Evolutionary conservation across 1,284 basidiomycete species (phyloP).

Genomic region (Porodaedalea pini): DNA sequence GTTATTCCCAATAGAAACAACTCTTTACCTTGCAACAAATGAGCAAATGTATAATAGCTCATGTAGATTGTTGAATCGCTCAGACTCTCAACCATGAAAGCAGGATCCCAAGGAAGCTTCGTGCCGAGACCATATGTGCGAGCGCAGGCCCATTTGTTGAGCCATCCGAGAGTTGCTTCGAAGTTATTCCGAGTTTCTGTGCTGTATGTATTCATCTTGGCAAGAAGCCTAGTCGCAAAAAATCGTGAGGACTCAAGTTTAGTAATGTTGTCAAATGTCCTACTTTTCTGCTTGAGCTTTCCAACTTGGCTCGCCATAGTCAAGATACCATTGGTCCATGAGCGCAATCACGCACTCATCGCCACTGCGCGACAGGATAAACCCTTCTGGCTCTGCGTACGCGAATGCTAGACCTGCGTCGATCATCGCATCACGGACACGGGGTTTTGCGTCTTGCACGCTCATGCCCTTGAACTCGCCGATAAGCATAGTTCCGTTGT

Average conservation of each 20-base stretch:
- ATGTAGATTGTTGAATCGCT: conserved; percentile 99
- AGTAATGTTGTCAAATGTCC: conserved; percentile 27
- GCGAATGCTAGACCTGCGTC: conserved; percentile 75
- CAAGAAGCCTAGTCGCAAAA: conserved; percentile 56
- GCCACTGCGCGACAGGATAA: conserved; percentile 84
- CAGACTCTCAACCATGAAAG: conserved; percentile 95
- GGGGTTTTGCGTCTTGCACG: conserved; percentile 89
- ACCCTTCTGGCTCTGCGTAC: conserved; percentile 95
- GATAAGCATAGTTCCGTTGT: conserved; percentile 85
- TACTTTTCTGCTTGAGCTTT: conserved; percentile 82
- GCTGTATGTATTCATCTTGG: conserved; percentile 87
- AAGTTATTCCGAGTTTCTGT: conserved; percentile 89
- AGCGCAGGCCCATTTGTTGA: conserved; percentile 99
- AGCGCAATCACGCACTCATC: conserved; percentile 98
- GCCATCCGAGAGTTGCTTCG: conserved; percentile 90
- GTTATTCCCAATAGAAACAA: conserved; percentile 2
- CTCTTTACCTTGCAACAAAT: conserved; percentile 76
- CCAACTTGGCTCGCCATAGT: conserved; percentile 94
- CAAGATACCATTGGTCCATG: conserved; percentile 99
- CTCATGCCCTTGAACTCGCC: conserved; percentile 86
- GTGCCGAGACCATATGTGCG: conserved; percentile 96
- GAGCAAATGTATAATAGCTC: conserved; percentile 95
- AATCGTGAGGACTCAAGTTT: conserved; percentile 15
- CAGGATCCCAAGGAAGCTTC: conserved; percentile 94
- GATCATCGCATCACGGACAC: conserved; percentile 86